Evolutionary conservation across 495 filamentous ascomycete species (phyloP), one percentile per base, ranked within the genome.

Genomic region (Aspergillus carlsbadensis): DNA sequence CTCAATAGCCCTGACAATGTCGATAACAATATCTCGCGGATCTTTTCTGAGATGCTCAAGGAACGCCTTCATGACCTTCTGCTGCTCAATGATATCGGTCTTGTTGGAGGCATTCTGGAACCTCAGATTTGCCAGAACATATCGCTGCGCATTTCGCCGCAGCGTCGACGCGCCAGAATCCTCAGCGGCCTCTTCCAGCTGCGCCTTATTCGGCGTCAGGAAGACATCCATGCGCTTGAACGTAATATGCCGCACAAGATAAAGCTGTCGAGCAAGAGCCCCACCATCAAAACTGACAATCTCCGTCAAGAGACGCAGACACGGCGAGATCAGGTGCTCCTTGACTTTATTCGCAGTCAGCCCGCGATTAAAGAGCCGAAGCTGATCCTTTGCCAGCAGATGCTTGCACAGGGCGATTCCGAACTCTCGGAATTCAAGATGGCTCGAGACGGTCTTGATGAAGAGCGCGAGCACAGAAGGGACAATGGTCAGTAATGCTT

Each of bases 301-400:
- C 70, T 97, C 91, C 18, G 83, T 87, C 44, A 97, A 78, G 43
- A 97, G 76, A 54, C 91, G 81, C 41, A 97, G 69, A 39, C 85
- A 89, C 0, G 92, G 90, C 2, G 88, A 91, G 56, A 97, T 92
- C 37, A 96, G 74, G 72, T 88, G 88, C 34, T 92, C 87, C 63
- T 93, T 96, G 2, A 80, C 75, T 65, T 87, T 90, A 3, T 83
- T 81, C 4, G 88, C 84, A 2, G 84, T 86, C 50, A 96, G 66
- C 42, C 86, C 88, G 52, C 85, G 82, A 33, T 86, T 82, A 31
- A 96, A 76, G 10, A 93, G 75, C 55, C 87, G 84, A 43, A 88
- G 74, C 51, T 92, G 87, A 7, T 84, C 81, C 61, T 85, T 86
- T 54, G 88, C 84, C 35, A 96, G 69, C 26, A 96, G 66, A 37